Conservation (phyloP, 2,329 filamentous ascomycete species). For the Curvularia hawaiiensis region DNA sequence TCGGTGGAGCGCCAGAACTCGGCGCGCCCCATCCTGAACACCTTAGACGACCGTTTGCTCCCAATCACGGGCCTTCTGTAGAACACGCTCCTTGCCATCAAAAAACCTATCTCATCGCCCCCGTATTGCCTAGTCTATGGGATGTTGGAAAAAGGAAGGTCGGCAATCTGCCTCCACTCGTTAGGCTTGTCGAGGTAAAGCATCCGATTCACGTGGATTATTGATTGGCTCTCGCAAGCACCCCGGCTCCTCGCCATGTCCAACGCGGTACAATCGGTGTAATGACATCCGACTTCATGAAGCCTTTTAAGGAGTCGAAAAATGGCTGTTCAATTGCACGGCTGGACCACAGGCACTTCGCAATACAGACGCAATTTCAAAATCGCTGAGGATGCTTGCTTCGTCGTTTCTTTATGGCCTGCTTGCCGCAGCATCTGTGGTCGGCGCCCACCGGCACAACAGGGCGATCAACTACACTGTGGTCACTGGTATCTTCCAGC, state of each 20-base stretch:
- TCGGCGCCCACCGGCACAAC: conserved; percentile 20
- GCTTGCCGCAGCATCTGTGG: conserved; percentile 24
- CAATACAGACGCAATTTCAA: background rate
- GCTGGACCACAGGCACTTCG: background rate
- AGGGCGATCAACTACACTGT: conserved; percentile 64
- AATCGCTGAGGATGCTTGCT: conserved; percentile 19
- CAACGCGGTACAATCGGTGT: conserved; percentile 4
- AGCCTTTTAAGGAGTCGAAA: conserved; percentile 14
- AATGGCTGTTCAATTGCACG: background rate
- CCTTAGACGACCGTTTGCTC: background rate
- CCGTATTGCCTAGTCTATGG: conserved; percentile 7
- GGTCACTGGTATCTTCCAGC: conserved; percentile 66
- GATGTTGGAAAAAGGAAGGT: conserved; percentile 17
- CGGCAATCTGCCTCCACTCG: background rate
- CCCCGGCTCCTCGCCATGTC: conserved; percentile 1
- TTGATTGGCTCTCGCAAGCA: conserved; percentile 29
- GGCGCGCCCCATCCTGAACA: background rate
- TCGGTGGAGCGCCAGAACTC: background rate
- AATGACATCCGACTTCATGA: conserved; percentile 6
- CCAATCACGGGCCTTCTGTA: conserved; percentile 7
- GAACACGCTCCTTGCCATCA: conserved; percentile 10
- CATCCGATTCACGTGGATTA: conserved; percentile 31
- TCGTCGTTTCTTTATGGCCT: conserved; percentile 25
- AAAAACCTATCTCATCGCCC: background rate
- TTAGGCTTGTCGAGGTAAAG: conserved; percentile 12